phyloP scores from a whole-genome alignment of 2,329 filamentous ascomycete species.

The Xylariaceae sp. region DNA sequence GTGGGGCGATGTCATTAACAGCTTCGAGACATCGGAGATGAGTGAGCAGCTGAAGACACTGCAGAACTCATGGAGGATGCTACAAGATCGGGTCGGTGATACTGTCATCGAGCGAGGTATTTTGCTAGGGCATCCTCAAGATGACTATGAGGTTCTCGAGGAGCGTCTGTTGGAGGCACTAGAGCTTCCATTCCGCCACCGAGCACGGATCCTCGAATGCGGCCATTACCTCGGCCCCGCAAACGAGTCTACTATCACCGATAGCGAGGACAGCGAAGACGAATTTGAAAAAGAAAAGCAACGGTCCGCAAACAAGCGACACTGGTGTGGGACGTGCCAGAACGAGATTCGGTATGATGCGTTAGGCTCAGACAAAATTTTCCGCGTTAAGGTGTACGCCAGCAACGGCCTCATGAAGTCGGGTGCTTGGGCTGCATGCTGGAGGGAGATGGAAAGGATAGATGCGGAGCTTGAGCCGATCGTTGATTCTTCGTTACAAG shows the following conservation, averaged over 20 bases:
- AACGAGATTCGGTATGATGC: slow-evolving; percentile 51
- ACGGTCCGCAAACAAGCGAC: slow-evolving; percentile 31
- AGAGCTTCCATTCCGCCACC: slow-evolving; percentile 59
- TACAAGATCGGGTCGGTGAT: slow-evolving; percentile 68
- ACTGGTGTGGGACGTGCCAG: slow-evolving; percentile 56
- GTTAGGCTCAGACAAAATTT: slow-evolving; percentile 53
- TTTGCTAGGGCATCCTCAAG: slow-evolving; percentile 71
- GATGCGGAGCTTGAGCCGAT: slow-evolving; percentile 86
- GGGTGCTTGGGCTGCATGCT: slow-evolving; percentile 88
- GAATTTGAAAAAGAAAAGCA: slow-evolving; percentile 35
- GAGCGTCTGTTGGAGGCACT: slow-evolving; percentile 72
- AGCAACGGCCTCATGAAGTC: slow-evolving; percentile 92
- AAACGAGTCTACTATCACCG: slow-evolving; percentile 39
- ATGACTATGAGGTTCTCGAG: slow-evolving; percentile 75
- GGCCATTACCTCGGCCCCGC: slow-evolving; percentile 69
- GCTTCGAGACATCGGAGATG: slow-evolving; percentile 26
- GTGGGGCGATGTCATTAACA: slow-evolving; percentile 55
- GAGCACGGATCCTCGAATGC: slow-evolving; percentile 69
- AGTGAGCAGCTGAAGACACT: slow-evolving; percentile 42
- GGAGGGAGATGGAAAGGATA: slow-evolving; percentile 98
- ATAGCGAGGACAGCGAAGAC: slow-evolving; percentile 44
- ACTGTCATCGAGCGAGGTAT: slow-evolving; percentile 71
- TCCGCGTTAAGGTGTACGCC: slow-evolving; percentile 84
- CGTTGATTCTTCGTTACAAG: slow-evolving; percentile 54
- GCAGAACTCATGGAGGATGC: slow-evolving; percentile 60